A percentile compares a stretch with the other conserved stretches of the same genome.
These are phyloP conservation scores for Pyrus hybrid DNA, from an alignment of 331 rosid species.

Conservation along the genomic window DNA sequence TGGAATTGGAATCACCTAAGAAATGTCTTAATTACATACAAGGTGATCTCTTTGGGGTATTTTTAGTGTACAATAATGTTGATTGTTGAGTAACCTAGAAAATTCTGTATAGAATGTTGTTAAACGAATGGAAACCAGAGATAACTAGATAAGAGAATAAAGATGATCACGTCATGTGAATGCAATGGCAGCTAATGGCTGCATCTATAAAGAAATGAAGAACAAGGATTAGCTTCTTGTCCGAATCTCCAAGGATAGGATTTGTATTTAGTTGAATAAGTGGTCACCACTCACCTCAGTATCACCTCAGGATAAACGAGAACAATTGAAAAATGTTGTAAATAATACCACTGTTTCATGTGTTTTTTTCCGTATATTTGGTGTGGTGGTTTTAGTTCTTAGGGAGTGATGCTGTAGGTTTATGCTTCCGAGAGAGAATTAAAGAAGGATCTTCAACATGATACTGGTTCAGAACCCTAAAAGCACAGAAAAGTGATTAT, in stretches of 20 bases:
- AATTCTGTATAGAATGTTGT: not conserved
- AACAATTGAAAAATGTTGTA: not conserved
- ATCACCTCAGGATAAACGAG: not conserved
- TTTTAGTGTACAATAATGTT: not conserved
- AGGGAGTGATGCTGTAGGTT: not conserved
- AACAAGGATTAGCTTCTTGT: not conserved
- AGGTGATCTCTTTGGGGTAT: too few species aligned
- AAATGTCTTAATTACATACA: too few species aligned
- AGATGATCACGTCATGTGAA: not conserved
- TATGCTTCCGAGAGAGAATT: not conserved
- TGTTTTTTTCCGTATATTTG: not conserved
- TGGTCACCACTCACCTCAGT: not conserved
- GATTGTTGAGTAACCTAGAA: not conserved
- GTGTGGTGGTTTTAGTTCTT: not conserved
- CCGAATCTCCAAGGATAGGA: not conserved
- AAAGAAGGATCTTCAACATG: not conserved
- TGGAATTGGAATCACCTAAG: not conserved
- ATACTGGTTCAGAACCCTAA: not conserved
- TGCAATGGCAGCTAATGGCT: not conserved
- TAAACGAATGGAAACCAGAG: not conserved
- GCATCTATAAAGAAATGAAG: not conserved
- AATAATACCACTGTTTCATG: not conserved
- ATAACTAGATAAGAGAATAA: not conserved
- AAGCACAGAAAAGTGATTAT: not conserved
- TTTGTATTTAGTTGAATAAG: not conserved